Evolutionary conservation across 1,139 yeast genomes (phyloP).

Genomic region (Kodamaea arcana): DNA sequence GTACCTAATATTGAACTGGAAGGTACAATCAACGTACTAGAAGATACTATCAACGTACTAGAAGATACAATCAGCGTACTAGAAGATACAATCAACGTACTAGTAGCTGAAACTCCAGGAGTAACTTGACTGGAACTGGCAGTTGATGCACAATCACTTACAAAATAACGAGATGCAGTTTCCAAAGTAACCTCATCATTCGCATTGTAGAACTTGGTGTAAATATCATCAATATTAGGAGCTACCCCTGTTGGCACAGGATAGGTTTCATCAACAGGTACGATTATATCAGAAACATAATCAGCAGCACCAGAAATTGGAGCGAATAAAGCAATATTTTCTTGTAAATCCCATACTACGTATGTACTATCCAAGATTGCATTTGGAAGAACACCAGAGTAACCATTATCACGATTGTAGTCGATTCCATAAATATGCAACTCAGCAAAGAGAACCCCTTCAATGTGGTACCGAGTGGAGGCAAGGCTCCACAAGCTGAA

Average conservation of each 20-base stretch:
- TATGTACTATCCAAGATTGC: slow-evolving; percentile 16
- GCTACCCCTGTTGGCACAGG: slow-evolving; percentile 16
- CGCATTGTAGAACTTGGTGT: slow-evolving; percentile 14
- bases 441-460: slow-evolving; percentile 13
- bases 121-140: neutral
- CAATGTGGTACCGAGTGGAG: slow-evolving; percentile 10
- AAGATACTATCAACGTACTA: no score
- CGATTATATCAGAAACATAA: neutral
- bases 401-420: slow-evolving; percentile 12
- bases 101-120: no score
- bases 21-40: no score
- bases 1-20: no score
- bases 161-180: neutral
- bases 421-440: slow-evolving; percentile 10
- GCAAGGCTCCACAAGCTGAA: slow-evolving; percentile 17
- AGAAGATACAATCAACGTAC: no score
- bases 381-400: slow-evolving; percentile 19
- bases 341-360: slow-evolving; percentile 19
- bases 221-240: slow-evolving; percentile 12
- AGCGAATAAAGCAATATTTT: slow-evolving; percentile 16
- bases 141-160: neutral
- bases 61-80: no score
- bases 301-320: slow-evolving; percentile 1
- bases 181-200: slow-evolving; percentile 11
- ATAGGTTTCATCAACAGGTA: slow-evolving; percentile 5